phyloP scores from a whole-genome alignment of 163 green algal genomes.

The Scenedesmus sp. region DNA sequence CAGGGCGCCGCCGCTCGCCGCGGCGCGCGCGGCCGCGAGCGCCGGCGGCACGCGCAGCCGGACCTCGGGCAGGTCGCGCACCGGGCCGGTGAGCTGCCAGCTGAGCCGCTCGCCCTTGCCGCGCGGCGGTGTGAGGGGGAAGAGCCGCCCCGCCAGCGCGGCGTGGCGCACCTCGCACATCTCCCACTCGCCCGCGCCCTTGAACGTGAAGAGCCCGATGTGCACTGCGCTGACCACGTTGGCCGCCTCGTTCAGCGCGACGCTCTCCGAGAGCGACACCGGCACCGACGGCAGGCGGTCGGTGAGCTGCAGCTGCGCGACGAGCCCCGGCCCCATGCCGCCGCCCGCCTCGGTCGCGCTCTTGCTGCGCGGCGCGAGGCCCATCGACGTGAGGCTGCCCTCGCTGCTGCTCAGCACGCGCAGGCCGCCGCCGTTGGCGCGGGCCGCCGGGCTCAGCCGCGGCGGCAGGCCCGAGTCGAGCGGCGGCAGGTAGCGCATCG shows the following conservation, averaged over 20 bases:
- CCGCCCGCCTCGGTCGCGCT: not conserved
- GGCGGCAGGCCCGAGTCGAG: too few species aligned
- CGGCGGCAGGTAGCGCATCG: too few species aligned
- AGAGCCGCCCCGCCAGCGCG: not conserved
- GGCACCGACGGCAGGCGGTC: not conserved
- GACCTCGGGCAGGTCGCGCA: not conserved
- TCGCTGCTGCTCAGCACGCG: not conserved
- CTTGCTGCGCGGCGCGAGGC: not conserved
- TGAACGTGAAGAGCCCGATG: constrained; percentile 9
- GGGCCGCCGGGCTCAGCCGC: too few species aligned
- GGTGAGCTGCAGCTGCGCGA: not conserved
- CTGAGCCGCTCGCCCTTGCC: constrained; percentile 21
- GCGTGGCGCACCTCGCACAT: constrained; percentile 3
- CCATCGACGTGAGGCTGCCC: not conserved
- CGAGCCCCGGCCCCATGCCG: not conserved
- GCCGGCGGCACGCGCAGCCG: not conserved
- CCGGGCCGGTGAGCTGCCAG: not conserved
- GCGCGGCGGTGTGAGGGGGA: not conserved
- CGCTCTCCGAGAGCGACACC: not conserved
- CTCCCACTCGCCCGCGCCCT: constrained; percentile 18
- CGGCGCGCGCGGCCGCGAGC: not conserved
- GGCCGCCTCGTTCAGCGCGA: not conserved
- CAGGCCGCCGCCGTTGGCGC: too few species aligned
- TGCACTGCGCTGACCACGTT: constrained; percentile 1
- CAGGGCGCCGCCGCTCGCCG: too few species aligned